A percentile compares a stretch with the other conserved stretches of the same genome.
Evolutionary conservation across 2,329 filamentous ascomycete genomes (phyloP).

Genomic region (Paramyrothecium sp.): DNA sequence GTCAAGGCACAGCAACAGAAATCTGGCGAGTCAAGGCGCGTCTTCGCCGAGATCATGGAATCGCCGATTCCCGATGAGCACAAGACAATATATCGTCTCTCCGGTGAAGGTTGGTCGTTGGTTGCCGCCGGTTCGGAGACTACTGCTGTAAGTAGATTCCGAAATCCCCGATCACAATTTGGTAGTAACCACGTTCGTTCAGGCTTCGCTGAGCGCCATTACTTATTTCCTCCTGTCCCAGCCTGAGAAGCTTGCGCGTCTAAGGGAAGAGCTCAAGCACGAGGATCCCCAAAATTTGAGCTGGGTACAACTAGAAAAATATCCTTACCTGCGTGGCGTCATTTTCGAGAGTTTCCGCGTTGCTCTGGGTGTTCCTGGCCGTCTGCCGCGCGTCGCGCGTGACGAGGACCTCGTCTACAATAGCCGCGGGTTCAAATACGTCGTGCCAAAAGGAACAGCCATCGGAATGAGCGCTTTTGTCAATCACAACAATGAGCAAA

Average conservation of each 20-base stretch:
- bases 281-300: constrained; percentile 22
- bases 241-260: constrained; percentile 23
- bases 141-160: constrained; percentile 22
- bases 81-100: constrained; percentile 28
- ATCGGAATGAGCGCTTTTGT: constrained; percentile 30
- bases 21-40: background rate
- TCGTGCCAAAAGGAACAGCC: constrained; percentile 26
- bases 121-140: constrained; percentile 38
- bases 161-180: background rate
- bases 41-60: constrained; percentile 15
- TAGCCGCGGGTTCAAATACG: constrained; percentile 15
- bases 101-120: constrained; percentile 34
- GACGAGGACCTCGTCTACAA: constrained; percentile 24
- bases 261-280: constrained; percentile 25
- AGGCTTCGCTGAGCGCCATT: constrained; percentile 28
- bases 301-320: constrained; percentile 30
- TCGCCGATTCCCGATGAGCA: constrained; percentile 32
- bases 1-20: background rate
- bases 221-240: constrained; percentile 33
- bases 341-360: constrained; percentile 35
- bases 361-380: constrained; percentile 25
- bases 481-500: constrained; percentile 24
- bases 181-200: background rate
- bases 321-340: constrained; percentile 34
- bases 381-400: constrained; percentile 18